Conservation (phyloP, 805 yeast genomes). For the Saccharomycopsis javanensis region DNA sequence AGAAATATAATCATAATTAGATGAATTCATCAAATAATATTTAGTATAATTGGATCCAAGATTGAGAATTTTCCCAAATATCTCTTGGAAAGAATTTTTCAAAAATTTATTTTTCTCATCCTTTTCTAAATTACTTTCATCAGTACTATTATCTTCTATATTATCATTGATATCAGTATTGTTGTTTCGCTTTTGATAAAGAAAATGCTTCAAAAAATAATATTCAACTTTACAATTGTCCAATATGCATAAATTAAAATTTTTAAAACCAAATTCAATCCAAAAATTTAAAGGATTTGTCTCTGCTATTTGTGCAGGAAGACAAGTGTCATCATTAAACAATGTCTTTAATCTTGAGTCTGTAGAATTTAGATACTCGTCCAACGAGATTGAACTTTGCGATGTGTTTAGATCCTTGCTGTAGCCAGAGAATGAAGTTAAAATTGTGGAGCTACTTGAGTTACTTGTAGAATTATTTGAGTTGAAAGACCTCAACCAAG, state of each 20-base stretch:
- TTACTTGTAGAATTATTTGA: background rate
- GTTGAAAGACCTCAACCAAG: conserved; percentile 17
- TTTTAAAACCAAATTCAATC: conserved; percentile 65
- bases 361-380: conserved; percentile 44
- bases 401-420: background rate
- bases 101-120: background rate
- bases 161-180: conserved; percentile 8
- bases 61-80: conserved; percentile 44
- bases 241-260: conserved; percentile 59
- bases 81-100: conserved; percentile 24
- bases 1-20: conserved; percentile 67
- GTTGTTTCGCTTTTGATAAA: conserved; percentile 34
- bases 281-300: conserved; percentile 54
- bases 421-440: background rate
- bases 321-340: conserved; percentile 47
- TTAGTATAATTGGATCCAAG: conserved; percentile 42
- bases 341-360: conserved; percentile 55
- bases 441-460: background rate
- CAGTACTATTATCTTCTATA: background rate
- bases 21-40: conserved; percentile 25
- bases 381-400: conserved; percentile 22
- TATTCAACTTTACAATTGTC: conserved; percentile 77
- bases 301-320: conserved; percentile 81
- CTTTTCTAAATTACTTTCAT: background rate
- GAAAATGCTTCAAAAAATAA: conserved; percentile 65